Evolutionary conservation across 176 grass and related monocot genomes (phyloP), one percentile per base, ranked within the genome.

Genomic region (Alloteropsis semialata): DNA sequence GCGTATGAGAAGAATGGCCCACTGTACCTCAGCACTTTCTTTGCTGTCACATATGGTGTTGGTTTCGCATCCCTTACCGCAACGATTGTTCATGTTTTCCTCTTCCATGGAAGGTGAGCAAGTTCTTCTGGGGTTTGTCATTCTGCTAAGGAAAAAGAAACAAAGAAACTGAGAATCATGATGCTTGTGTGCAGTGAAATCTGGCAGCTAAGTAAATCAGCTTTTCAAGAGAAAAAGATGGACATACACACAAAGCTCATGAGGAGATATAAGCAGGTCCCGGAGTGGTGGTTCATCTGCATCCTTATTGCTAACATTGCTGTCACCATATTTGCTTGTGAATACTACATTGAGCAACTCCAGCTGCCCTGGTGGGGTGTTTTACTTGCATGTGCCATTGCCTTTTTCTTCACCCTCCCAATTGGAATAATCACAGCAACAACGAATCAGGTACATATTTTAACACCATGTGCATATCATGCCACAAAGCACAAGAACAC

Each of bases 341-440:
- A 98, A 84, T 98, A 98, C 82, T 95, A 98, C 71, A 93, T 93
- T 12, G 92, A 98, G 15, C 88, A 98, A 79, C 95, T 98, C 72
- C 95, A 98, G 71, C 71, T 98, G 41, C 95, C 95, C 16, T 98
- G 95, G 95, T 98, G 95, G 95, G 92, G 95, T 19, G 92, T 98
- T n/a, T 60, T 98, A 25, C 90, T 98, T 16, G 92, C 95, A 27
- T 98, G 95, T 62, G 87, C 77, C 37, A 57, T 98, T 17, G 95
- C 95, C 1, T 78, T 95, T 63, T 88, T 84, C 90, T 98, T 91
- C 80, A 98, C 95, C 70, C 91, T 98, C 18, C 95, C 95, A 65
- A 90, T 98, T 0, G 95, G 95, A 56, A 95, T 98, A 70, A 98
- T 98, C 75, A 98, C 88, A 51, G 95, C 95, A 42, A 98, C 95